Base-by-base conservation (phyloP, 2,329 filamentous ascomycete genomes). In the Myriosclerotinia duriaeana region DNA sequence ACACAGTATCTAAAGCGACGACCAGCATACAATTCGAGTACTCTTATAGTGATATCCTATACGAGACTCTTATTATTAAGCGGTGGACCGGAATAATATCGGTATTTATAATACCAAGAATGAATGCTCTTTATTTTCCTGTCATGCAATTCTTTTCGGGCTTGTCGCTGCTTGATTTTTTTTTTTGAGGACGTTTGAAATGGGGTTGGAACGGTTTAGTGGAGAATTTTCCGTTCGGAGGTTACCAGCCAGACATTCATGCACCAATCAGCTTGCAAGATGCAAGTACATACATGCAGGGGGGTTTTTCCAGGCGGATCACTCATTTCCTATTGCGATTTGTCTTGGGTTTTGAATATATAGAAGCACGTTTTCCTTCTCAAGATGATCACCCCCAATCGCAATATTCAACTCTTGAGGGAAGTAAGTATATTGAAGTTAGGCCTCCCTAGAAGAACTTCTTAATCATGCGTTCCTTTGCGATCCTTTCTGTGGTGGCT, bases 401-500 rank as follows among this genome's bases (percentile, higher is more conserved):
- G 42, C 30, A 8, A 38, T n/a, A 7, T 20, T n/a, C 15, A 38
- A 38, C 22, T 4, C 34, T 46, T 46, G 15, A n/a, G n/a, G n/a
- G n/a, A n/a, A n/a, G 17, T 20, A 46, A 36, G 30, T 46, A 26
- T 26, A 50, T 48, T 58, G 42, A 58, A 64, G 42, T 22, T 40
- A 38, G 5, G 14, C 20, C 30, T 40, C 20, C 12, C 20, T 20
- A 20, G 11, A 54, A 22, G 52, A 36, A 48, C 53, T 26, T 17
- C 40, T 14, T 42, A 50, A 59, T 50, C 34, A 65, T 65, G 62
- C 53, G 44, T 55, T 65, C 53, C 26, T 65, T 65, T 30, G 53
- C 62, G 6, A 56, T 59, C 42, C n/a, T 65, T 26, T 56, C 53
- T 15, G 20, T 65, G n/a, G 53, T 55, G 26, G 62, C 53, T 48